phyloP scores from a whole-genome alignment of 2,329 filamentous ascomycete species.

The Epichloe elymi region DNA sequence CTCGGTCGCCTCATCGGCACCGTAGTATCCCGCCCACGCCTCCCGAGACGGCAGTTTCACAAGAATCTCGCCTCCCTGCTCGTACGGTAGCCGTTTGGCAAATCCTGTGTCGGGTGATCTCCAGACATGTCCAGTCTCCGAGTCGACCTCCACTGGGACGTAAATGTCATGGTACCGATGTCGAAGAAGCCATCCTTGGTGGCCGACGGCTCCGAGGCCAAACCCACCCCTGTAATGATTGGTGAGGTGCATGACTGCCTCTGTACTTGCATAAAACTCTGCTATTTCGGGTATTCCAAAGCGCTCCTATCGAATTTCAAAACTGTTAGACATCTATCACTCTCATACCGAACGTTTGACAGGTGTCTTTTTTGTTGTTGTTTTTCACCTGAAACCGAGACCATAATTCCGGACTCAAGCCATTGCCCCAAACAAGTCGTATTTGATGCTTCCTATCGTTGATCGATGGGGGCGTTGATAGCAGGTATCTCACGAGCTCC shows the following conservation, averaged over 20 bases:
- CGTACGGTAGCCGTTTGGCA: conserved; percentile 4
- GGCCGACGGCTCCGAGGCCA: conserved; percentile 4
- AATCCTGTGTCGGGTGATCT: conserved; percentile 5
- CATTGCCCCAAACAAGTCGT: conserved; percentile 5
- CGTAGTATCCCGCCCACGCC: conserved; percentile 5
- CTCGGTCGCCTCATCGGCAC: conserved; percentile 1
- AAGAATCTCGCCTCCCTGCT: conserved; percentile 5
- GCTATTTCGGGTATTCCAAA: conserved; percentile 6
- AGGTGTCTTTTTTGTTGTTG: neutral
- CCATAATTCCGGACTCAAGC: conserved; percentile 6
- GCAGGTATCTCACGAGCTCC: conserved; percentile 4
- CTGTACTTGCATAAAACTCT: conserved; percentile 6
- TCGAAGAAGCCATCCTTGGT: conserved; percentile 6
- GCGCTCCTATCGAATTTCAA: conserved; percentile 1
- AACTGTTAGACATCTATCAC: neutral
- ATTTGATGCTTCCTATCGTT: conserved; percentile 3
- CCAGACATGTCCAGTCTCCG: conserved; percentile 4
- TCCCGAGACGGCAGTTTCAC: conserved; percentile 3
- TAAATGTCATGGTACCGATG: neutral
- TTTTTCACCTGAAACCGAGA: conserved; percentile 1
- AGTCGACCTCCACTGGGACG: conserved; percentile 3
- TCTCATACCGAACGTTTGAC: neutral
- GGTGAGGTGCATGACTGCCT: neutral
- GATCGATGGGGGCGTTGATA: conserved; percentile 3
- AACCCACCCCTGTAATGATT: conserved; percentile 1